Percentiles rank a stretch among this genome's conserved stretches.
phyloP scores from a whole-genome alignment of 2,329 filamentous ascomycete species.

The Blastomyces percursus region DNA sequence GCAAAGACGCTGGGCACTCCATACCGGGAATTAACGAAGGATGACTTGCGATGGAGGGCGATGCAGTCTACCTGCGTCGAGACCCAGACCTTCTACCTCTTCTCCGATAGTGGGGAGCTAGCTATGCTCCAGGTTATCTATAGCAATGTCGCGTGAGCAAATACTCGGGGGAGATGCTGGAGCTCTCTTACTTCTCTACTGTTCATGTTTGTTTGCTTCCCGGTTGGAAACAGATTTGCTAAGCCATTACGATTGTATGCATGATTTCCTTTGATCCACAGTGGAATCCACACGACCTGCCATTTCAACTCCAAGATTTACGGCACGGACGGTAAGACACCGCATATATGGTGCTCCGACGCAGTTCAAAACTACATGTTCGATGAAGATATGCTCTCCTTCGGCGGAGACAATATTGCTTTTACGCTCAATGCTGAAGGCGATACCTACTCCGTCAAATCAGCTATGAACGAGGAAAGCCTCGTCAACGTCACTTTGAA shows the following conservation, averaged over 20 bases:
- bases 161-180: not conserved
- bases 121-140: conserved; percentile 88
- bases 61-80: conserved; percentile 83
- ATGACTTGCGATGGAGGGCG: conserved; percentile 71
- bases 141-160: conserved; percentile 81
- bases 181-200: not conserved
- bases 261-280: conserved; percentile 29
- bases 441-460: conserved; percentile 77
- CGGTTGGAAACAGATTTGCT: conserved; percentile 6
- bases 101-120: conserved; percentile 63
- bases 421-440: conserved; percentile 79
- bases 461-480: conserved; percentile 65
- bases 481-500: conserved; percentile 80
- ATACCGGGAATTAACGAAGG: conserved; percentile 65
- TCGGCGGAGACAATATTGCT: conserved; percentile 77
- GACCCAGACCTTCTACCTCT: conserved; percentile 89
- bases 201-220: not conserved
- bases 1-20: conserved; percentile 71
- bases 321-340: conserved; percentile 59
- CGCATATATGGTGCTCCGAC: conserved; percentile 74
- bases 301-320: conserved; percentile 96
- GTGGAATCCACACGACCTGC: conserved; percentile 76
- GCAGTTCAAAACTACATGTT: conserved; percentile 70
- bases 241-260: not conserved
- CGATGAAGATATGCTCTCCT: conserved; percentile 68